Conservation (phyloP, 1,284 basidiomycete species). For the Inonotus hispidus region DNA sequence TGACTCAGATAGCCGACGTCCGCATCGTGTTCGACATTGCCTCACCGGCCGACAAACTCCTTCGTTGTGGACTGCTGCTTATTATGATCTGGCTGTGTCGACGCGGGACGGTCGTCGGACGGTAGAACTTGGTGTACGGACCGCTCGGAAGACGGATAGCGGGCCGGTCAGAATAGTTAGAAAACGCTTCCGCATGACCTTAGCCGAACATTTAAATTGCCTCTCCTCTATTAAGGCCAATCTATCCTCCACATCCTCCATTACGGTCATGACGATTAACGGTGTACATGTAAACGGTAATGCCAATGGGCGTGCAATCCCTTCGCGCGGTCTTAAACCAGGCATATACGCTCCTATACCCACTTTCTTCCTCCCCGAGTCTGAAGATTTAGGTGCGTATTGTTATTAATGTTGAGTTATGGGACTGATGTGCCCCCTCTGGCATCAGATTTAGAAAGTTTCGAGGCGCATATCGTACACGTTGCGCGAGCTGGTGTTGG, state of each 20-base stretch:
- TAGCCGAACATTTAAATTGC: neutral
- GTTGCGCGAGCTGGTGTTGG: conserved; percentile 69
- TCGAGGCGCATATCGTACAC: conserved; percentile 69
- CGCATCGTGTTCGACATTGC: neutral
- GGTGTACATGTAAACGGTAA: conserved; percentile 6
- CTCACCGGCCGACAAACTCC: neutral
- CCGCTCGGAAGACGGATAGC: neutral
- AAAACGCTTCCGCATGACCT: neutral
- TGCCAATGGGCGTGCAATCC: neutral
- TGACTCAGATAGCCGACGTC: no score
- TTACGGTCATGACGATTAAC: neutral
- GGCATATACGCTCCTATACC: conserved; percentile 86
- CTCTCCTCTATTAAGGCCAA: neutral
- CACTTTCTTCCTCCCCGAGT: conserved; percentile 71
- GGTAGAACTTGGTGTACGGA: neutral
- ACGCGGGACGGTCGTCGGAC: neutral
- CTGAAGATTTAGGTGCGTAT: conserved; percentile 76
- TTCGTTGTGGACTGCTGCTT: neutral
- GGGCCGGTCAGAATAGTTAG: neutral
- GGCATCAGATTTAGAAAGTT: conserved; percentile 55
- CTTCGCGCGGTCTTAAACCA: conserved; percentile 54
- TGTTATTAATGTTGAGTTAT: conserved; percentile 3
- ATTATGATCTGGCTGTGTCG: neutral
- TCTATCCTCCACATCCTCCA: neutral
- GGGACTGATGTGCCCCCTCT: neutral